These are phyloP conservation scores for Flueggea neowawraea DNA, from an alignment of 441 rosid genomes.

Conservation along the genomic window DNA sequence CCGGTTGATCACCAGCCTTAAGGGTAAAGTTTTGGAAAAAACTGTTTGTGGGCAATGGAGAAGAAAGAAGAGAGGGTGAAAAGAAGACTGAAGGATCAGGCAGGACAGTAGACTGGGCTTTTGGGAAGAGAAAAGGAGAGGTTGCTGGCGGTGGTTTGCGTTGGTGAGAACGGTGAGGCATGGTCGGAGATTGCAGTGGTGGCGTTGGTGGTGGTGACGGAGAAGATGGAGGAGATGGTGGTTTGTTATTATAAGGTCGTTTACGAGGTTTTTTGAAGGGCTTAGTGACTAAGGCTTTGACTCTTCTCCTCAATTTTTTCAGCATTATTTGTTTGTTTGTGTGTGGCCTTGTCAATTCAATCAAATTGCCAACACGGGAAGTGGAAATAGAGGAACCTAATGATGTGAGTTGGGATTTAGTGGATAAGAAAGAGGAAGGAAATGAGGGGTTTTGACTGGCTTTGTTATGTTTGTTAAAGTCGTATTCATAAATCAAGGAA, in stretches of 20 bases:
- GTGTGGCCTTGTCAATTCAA: neutral
- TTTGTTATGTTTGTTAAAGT: neutral
- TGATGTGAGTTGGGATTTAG: conserved; percentile 13
- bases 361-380: neutral
- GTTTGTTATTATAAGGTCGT: conserved; percentile 6
- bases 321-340: conserved; percentile 31
- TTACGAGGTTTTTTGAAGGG: conserved; percentile 41
- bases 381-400: no score
- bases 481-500: neutral
- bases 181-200: conserved; percentile 17
- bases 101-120: conserved; percentile 49
- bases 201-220: conserved; percentile 17
- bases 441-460: neutral
- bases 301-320: conserved; percentile 35
- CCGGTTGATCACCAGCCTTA: conserved; percentile 76
- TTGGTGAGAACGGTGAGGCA: conserved; percentile 24
- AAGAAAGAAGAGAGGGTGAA: conserved; percentile 57
- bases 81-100: conserved; percentile 86
- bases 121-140: conserved; percentile 61
- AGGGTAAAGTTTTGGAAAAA: conserved; percentile 93
- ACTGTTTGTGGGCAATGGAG: conserved; percentile 84
- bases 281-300: conserved; percentile 34
- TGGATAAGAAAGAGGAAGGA: conserved; percentile 1
- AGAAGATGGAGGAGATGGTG: conserved; percentile 5
- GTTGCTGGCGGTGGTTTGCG: conserved; percentile 17